A percentile compares a stretch with the other conserved stretches of the same genome.
phyloP scores from a whole-genome alignment of 306 rosid species.

The Begonia masoniana region DNA sequence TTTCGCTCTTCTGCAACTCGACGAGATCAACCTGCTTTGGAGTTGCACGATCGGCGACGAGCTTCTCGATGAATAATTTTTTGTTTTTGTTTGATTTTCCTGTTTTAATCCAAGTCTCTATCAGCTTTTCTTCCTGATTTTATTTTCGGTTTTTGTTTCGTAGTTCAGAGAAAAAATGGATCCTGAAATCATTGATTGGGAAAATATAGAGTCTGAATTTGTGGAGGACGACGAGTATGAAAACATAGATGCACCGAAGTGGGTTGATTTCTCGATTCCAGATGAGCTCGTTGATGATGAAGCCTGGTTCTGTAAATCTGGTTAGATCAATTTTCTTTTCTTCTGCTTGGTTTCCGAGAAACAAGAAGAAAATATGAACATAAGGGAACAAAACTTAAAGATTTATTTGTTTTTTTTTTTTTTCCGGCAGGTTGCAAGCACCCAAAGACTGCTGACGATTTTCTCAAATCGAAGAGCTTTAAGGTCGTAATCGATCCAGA shows the following conservation, averaged over 20 bases:
- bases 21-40: not conserved
- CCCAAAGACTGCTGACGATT: conserved; percentile 28
- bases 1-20: not conserved
- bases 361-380: not conserved
- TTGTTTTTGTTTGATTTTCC: not conserved
- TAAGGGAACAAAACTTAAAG: too few species aligned
- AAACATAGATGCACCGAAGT: conserved; percentile 32
- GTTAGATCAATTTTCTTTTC: conserved; percentile 8
- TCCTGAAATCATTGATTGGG: conserved; percentile 41
- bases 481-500: conserved; percentile 17
- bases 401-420: not conserved
- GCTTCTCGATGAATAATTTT: not conserved
- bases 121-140: not conserved
- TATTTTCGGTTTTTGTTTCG: not conserved
- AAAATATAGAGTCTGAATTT: conserved; percentile 27
- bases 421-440: conserved; percentile 29
- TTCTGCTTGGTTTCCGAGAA: not conserved
- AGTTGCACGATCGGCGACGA: not conserved
- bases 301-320: conserved; percentile 33
- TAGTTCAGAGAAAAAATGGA: conserved; percentile 27
- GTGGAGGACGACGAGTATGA: conserved; percentile 25
- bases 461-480: conserved; percentile 10
- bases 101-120: too few species aligned
- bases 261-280: conserved; percentile 30
- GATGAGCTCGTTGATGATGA: conserved; percentile 23